Evolutionary conservation across 352 stramenopile species (phyloP).

Genomic region (Pythium phragmitis): DNA sequence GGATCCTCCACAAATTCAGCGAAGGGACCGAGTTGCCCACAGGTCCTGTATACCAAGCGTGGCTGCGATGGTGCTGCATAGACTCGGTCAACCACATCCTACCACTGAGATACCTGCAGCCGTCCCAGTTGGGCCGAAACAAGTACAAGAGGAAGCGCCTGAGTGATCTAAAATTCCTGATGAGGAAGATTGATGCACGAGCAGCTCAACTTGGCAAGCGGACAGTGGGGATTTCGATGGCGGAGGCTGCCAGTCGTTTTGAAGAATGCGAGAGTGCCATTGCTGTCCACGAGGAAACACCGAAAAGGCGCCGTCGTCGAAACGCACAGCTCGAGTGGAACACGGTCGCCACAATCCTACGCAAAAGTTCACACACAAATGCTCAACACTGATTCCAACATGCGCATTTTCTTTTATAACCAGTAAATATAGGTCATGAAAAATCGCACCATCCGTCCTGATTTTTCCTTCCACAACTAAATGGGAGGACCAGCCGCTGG

Average conservation of each 20-base stretch:
- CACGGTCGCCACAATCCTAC: constrained; percentile 1
- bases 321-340: constrained; percentile 1
- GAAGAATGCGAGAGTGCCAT: constrained; percentile 2
- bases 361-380: background rate
- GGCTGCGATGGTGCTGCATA: constrained; percentile 10
- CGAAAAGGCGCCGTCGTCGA: constrained; percentile 4
- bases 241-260: constrained; percentile 1
- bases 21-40: background rate
- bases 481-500: too few species aligned
- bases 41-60: constrained; percentile 5
- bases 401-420: too few species aligned
- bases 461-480: too few species aligned
- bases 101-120: constrained; percentile 9
- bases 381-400: too few species aligned
- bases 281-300: constrained; percentile 1
- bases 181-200: constrained; percentile 6
- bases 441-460: too few species aligned
- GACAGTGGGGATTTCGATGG: constrained; percentile 1
- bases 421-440: too few species aligned
- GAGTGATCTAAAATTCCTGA: constrained; percentile 3
- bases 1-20: background rate
- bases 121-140: background rate
- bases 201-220: background rate
- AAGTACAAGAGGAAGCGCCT: constrained; percentile 10
- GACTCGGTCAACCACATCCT: constrained; percentile 1